Conservation (phyloP, 2,329 filamentous ascomycete species). For the Xylaria sp. region DNA sequence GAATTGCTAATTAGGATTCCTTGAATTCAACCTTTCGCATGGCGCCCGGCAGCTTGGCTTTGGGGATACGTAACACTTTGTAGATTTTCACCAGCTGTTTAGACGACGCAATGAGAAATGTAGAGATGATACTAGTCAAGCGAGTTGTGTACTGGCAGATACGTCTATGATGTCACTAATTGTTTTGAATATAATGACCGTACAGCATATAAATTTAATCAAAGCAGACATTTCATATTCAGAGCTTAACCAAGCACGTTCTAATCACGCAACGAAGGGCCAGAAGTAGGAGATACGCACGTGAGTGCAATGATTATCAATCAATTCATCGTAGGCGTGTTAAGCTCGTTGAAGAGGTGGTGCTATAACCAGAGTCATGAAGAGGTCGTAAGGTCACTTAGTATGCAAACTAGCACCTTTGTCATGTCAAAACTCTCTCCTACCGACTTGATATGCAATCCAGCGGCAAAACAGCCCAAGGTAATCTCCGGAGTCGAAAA, state of each 20-base stretch:
- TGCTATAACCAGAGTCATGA: background rate
- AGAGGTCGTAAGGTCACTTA: background rate
- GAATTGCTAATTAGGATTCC: constrained; percentile 7
- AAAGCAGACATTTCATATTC: background rate
- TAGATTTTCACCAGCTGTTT: background rate
- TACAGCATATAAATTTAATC: background rate
- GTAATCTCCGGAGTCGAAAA: constrained; percentile 11
- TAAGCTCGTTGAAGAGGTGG: background rate
- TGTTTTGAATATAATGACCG: background rate
- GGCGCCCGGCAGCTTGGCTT: constrained; percentile 18
- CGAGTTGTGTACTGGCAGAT: constrained; percentile 1
- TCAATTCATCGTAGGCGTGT: constrained; percentile 20
- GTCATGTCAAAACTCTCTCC: background rate
- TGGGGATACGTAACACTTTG: background rate
- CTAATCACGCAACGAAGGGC: background rate
- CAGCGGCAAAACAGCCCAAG: constrained; percentile 4
- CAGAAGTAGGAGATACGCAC: background rate
- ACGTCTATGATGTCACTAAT: background rate
- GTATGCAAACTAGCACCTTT: background rate
- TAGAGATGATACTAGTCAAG: constrained; percentile 15
- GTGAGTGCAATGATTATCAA: constrained; percentile 2
- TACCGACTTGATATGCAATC: constrained; percentile 2
- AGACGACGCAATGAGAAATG: constrained; percentile 22
- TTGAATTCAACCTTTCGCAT: background rate
- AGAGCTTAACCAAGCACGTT: background rate